Evolutionary conservation across 495 filamentous ascomycete genomes (phyloP).

Genomic region (Trichodelitschia bisporula): DNA sequence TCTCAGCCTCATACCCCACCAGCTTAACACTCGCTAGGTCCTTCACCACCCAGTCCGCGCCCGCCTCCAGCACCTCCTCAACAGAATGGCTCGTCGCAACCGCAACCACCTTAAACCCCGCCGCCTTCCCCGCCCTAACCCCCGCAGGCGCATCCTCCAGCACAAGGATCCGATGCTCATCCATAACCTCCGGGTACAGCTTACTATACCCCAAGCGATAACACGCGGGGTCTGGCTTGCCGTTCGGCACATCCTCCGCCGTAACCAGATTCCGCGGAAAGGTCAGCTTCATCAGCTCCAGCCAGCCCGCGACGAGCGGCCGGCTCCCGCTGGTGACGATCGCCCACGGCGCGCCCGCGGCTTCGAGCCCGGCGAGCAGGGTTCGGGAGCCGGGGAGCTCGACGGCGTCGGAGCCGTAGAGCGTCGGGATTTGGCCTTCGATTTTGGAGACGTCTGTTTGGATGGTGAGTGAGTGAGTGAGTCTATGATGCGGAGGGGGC

Average conservation of each 20-base stretch:
- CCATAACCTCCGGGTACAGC: conserved; percentile 21
- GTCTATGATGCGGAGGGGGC: not conserved
- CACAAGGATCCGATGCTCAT: conserved; percentile 46
- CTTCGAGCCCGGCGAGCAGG: conserved; percentile 32
- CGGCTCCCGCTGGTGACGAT: conserved; percentile 80
- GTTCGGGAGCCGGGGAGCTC: conserved; percentile 51
- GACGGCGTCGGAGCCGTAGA: conserved; percentile 49
- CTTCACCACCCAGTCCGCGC: conserved; percentile 68
- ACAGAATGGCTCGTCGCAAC: conserved; percentile 63
- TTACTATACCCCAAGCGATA: conserved; percentile 46
- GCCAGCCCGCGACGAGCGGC: conserved; percentile 68
- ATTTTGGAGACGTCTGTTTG: conserved; percentile 47
- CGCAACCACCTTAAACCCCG: conserved; percentile 73
- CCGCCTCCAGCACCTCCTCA: conserved; percentile 41
- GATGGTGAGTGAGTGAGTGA: not conserved
- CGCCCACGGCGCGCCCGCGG: conserved; percentile 44
- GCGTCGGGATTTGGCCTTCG: conserved; percentile 52
- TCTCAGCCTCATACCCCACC: conserved; percentile 12
- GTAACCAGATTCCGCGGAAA: conserved; percentile 49
- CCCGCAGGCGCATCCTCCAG: conserved; percentile 90
- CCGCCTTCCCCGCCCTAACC: conserved; percentile 64
- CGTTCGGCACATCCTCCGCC: conserved; percentile 62
- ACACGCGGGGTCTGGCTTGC: conserved; percentile 77
- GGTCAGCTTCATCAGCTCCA: conserved; percentile 50
- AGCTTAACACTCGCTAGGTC: conserved; percentile 45